phyloP scores from a whole-genome alignment of 495 filamentous ascomycete genomes.

The Tuber magnatum region DNA sequence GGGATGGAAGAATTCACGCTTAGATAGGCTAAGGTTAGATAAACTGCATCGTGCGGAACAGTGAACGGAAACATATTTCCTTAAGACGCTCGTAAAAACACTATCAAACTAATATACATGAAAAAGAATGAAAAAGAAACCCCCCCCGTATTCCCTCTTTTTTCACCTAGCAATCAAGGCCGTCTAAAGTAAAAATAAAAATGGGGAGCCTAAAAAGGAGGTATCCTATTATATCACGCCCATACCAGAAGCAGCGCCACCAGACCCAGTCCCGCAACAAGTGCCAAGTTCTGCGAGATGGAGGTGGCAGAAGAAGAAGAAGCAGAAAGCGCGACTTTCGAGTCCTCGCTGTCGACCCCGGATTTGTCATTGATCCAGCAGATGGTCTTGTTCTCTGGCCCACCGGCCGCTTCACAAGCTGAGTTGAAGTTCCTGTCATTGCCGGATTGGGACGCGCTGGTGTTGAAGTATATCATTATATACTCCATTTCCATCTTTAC shows the following conservation, averaged over 20 bases:
- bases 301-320: neutral
- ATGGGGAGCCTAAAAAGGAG: neutral
- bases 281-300: neutral
- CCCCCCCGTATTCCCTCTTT: neutral
- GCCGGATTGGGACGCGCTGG: constrained; percentile 28
- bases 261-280: neutral
- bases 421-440: constrained; percentile 26
- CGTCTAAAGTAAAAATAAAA: neutral
- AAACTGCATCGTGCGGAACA: neutral
- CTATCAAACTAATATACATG: neutral
- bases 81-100: neutral
- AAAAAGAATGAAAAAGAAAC: neutral
- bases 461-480: constrained; percentile 39
- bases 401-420: constrained; percentile 28
- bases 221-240: neutral
- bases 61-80: neutral
- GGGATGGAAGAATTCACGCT: neutral
- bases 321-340: neutral
- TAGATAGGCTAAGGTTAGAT: neutral
- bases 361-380: constrained; percentile 27
- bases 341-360: constrained; percentile 16
- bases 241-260: neutral
- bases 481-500: constrained; percentile 35
- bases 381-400: constrained; percentile 17
- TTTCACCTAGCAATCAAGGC: neutral